These are phyloP conservation scores for Leishmania tropica DNA, from an alignment of 208 protist genomes.

Conservation along the genomic window DNA sequence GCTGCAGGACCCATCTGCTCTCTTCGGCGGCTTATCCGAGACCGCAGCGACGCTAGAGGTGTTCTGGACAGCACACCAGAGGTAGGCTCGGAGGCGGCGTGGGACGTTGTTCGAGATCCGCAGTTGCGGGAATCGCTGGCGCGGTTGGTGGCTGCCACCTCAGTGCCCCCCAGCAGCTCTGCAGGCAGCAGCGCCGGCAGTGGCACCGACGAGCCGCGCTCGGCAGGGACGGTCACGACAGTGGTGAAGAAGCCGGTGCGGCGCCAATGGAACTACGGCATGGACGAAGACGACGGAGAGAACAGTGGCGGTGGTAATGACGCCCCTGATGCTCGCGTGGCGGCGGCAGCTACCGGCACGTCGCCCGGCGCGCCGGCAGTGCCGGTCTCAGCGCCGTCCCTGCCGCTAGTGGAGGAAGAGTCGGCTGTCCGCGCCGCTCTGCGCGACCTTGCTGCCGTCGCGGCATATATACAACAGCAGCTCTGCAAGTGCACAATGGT, in stretches of 20 bases:
- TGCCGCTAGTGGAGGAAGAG: not conserved
- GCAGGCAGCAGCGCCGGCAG: not conserved
- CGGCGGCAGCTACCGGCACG: not conserved
- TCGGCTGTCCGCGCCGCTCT: conserved; percentile 2
- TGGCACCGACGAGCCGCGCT: not conserved
- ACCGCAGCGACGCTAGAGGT: not conserved
- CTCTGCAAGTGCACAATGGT: conserved; percentile 31
- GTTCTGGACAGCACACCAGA: not conserved
- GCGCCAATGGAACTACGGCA: conserved; percentile 49
- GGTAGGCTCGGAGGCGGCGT: not conserved
- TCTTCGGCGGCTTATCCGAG: conserved; percentile 41
- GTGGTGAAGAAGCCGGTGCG: not conserved
- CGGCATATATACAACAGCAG: conserved; percentile 18
- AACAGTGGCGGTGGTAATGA: not conserved
- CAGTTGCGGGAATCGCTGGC: conserved; percentile 1
- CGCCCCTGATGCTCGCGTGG: not conserved
- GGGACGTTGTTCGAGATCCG: conserved; percentile 14
- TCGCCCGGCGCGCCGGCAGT: not conserved
- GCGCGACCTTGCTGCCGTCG: conserved; percentile 12
- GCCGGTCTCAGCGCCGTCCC: not conserved
- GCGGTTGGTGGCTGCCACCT: not conserved
- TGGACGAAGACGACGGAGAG: conserved; percentile 54
- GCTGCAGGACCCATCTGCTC: conserved; percentile 54
- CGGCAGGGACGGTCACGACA: not conserved
- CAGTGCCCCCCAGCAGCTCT: not conserved